Percentiles rank a stretch among this genome's conserved stretches.
Conservation (phyloP, 345 rosid genomes). For the Salix exigua region DNA sequence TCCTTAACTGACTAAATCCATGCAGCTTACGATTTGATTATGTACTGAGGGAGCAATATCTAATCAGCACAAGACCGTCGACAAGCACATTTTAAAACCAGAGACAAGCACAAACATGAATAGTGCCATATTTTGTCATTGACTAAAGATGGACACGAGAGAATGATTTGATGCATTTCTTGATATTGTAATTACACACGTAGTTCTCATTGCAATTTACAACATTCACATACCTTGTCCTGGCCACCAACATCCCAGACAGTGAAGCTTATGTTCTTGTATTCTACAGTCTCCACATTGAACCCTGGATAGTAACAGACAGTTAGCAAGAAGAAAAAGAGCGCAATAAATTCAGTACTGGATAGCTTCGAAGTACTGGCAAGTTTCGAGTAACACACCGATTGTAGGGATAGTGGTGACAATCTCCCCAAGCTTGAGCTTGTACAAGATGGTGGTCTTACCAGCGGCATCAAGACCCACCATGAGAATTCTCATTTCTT, state of each 20-base stretch:
- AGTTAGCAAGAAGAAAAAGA: neutral
- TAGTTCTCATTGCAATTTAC: neutral
- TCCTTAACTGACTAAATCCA: neutral
- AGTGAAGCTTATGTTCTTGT: conserved; percentile 21
- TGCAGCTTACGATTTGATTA: conserved; percentile 16
- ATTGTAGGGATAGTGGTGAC: conserved; percentile 22
- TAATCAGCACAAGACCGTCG: conserved; percentile 15
- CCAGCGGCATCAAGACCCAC: conserved; percentile 23
- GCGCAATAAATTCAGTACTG: neutral
- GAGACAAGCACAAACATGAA: neutral
- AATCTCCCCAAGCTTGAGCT: conserved; percentile 22
- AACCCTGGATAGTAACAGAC: conserved; percentile 7
- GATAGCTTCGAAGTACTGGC: neutral
- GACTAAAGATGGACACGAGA: neutral
- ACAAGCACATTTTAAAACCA: conserved; percentile 1
- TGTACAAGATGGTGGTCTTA: conserved; percentile 21
- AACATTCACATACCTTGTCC: conserved; percentile 3
- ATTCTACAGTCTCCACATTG: conserved; percentile 22
- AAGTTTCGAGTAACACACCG: conserved; percentile 6
- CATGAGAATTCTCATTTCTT: conserved; percentile 20
- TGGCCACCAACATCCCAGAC: conserved; percentile 26
- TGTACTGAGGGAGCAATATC: neutral
- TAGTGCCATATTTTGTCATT: neutral
- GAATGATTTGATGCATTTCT: neutral
- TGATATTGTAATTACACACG: neutral